Evolutionary conservation across 805 yeast species (phyloP).

Genomic region (Candida xiaguanensis): DNA sequence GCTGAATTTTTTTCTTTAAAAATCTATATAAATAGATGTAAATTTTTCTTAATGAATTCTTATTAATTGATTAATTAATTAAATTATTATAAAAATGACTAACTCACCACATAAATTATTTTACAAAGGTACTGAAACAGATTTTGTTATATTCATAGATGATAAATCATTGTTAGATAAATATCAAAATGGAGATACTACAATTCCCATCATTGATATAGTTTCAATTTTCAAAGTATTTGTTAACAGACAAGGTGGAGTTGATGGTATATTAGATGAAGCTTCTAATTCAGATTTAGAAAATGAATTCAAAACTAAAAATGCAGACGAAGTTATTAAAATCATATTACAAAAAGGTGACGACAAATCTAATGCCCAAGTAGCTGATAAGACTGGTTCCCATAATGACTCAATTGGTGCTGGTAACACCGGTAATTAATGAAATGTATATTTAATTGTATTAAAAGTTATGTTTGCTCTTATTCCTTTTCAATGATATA

Average conservation of each 20-base stretch:
- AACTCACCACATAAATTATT: slow-evolving; percentile 44
- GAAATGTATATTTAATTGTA: neutral
- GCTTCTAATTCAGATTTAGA: slow-evolving; percentile 65
- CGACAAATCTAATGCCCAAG: slow-evolving; percentile 29
- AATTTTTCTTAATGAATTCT: neutral
- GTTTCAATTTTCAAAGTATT: slow-evolving; percentile 67
- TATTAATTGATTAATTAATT: neutral
- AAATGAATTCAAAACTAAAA: slow-evolving; percentile 64
- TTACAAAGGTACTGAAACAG: slow-evolving; percentile 61
- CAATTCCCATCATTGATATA: slow-evolving; percentile 57
- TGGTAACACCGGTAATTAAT: slow-evolving; percentile 17
- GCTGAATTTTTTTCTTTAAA: neutral
- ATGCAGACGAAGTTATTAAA: slow-evolving; percentile 54
- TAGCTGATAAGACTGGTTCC: slow-evolving; percentile 16
- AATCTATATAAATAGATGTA: neutral
- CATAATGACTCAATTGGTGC: slow-evolving; percentile 47
- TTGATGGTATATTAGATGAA: slow-evolving; percentile 66
- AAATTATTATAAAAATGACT: neutral
- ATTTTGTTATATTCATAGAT: slow-evolving; percentile 64
- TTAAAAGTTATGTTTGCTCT: neutral
- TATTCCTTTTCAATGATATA: neutral
- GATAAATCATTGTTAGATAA: slow-evolving; percentile 45
- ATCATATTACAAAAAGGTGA: slow-evolving; percentile 59
- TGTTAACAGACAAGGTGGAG: slow-evolving; percentile 59
- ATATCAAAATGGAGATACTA: slow-evolving; percentile 48